Percentiles rank a stretch among this genome's conserved stretches.
Conservation (phyloP, 306 rosid species). For the Purshia tridentata region DNA sequence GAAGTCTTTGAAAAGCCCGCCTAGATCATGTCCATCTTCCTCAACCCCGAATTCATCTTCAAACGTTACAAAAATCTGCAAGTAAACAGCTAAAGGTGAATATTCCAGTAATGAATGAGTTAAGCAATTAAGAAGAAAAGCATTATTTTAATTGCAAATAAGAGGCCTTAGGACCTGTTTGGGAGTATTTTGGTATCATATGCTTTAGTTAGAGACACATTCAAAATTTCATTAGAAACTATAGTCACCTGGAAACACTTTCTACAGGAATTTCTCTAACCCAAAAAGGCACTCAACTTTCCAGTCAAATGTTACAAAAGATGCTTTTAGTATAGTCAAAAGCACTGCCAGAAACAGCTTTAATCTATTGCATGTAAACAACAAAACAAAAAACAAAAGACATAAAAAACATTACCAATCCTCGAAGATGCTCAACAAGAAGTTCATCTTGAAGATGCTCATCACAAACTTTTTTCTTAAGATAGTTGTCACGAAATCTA, state of each 20-base stretch:
- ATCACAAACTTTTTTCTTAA: too few relatives aligned
- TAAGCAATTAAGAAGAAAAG: background rate
- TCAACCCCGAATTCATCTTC: constrained; percentile 98
- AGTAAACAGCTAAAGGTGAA: constrained; percentile 17
- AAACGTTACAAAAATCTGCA: constrained; percentile 90
- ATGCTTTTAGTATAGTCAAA: background rate
- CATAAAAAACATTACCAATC: constrained; percentile 53
- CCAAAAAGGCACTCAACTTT: background rate
- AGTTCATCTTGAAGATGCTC: too few relatives aligned
- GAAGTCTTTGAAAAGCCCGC: constrained; percentile 98
- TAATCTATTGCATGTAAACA: constrained; percentile 1
- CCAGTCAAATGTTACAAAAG: background rate
- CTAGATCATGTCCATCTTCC: constrained; percentile 98
- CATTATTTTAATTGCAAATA: background rate
- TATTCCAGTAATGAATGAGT: constrained; percentile 11
- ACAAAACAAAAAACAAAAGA: constrained; percentile 14
- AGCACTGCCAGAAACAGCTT: constrained; percentile 1
- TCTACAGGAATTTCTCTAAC: background rate
- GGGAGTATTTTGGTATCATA: background rate
- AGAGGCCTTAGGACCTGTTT: background rate
- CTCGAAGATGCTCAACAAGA: constrained; percentile 97
- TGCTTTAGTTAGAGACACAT: too few relatives aligned
- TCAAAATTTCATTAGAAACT: too few relatives aligned
- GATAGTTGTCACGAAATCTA: too few relatives aligned
- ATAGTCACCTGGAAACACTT: background rate